Evolutionary conservation across 139 green algal species (phyloP).

Genomic region (Chlamydomonas asymmetrica): DNA sequence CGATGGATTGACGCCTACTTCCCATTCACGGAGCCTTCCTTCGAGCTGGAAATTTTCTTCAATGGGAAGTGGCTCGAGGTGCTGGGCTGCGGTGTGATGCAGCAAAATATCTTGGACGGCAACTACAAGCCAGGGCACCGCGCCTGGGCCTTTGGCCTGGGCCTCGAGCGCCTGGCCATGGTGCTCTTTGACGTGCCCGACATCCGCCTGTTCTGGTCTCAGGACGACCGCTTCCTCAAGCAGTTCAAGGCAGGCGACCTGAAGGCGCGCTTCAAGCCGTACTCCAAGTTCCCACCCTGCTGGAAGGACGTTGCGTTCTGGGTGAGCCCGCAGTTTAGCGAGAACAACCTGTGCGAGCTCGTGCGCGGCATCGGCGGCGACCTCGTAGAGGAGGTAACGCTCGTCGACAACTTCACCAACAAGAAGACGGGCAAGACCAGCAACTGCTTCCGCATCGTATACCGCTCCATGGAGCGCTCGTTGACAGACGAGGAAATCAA

Average conservation of each 20-base stretch:
- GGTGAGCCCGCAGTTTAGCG: constrained; percentile 87
- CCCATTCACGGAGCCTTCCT: constrained; percentile 97
- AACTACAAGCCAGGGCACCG: constrained; percentile 64
- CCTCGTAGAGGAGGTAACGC: constrained; percentile 93
- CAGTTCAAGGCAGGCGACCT: constrained; percentile 84
- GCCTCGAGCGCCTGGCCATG: constrained; percentile 97
- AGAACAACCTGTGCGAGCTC: constrained; percentile 99
- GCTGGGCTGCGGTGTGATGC: constrained; percentile 96
- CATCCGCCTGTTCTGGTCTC: constrained; percentile 95
- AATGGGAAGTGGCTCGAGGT: constrained; percentile 98
- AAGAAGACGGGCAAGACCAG: constrained; percentile 85
- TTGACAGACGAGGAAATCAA: constrained; percentile 99
- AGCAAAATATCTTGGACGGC: constrained; percentile 89
- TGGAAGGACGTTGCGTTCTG: constrained; percentile 99
- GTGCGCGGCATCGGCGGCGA: constrained; percentile 77
- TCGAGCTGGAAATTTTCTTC: constrained; percentile 99
- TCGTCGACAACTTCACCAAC: constrained; percentile 97
- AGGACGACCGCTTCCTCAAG: constrained; percentile 88
- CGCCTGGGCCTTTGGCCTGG: constrained; percentile 93
- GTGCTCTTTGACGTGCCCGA: constrained; percentile 98
- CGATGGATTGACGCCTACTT: constrained; percentile 98
- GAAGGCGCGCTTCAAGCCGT: constrained; percentile 90
- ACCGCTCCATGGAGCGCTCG: constrained; percentile 89
- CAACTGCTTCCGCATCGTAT: constrained; percentile 97
- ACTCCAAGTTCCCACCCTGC: constrained; percentile 94